Evolutionary conservation across 768 basidiomycete genomes (phyloP), one percentile per base, ranked within the genome.

Genomic region (Gyrodon lividus): DNA sequence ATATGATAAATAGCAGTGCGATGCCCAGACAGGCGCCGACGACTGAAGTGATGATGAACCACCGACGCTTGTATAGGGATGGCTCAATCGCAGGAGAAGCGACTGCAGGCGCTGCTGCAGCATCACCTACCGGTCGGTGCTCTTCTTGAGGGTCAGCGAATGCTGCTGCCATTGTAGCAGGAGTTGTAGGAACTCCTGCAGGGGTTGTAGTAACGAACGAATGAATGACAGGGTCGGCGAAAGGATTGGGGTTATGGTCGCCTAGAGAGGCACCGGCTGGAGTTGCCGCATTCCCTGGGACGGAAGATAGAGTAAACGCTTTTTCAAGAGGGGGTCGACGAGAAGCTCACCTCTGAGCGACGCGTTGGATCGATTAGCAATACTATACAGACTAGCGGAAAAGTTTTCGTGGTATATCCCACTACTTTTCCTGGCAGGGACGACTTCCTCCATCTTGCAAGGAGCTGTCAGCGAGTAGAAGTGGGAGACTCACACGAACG

Each of bases 21-120:
- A 89, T 85, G 31, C 72, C 79, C 14, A 87, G 59, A 5, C 78
- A 74, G 16, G 75, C 66, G 4, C 74, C 59, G 24, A 86, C 72
- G 54, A 81, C 61, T 46, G n/a, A n/a, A n/a, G 77, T 74, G 53
- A 86, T 76, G 52, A 87, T 82, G 72, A 87, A 86, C 74, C 77
- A 79, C 37, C 78, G 76, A 54, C 72, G 77, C 64, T 80, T 84
- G 71, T 83, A 86, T 49, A 86, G 75, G 13, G 81, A 82, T 26
- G 61, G 62, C 50, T 55, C 58, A 7, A 45, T 52, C 17, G 42
- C 35, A 48, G 43, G 43, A 9, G 43, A 43, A 10, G 58, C 41
- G 12, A 31, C 30, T 19, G 53, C 14, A 30, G 60, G 31, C 10
- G 20, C 39, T 16, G 51, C 44, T 8, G 39, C 14, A 5, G 48